phyloP scores from a whole-genome alignment of 2,329 filamentous ascomycete species.

The Neofusicoccum laricinum region DNA sequence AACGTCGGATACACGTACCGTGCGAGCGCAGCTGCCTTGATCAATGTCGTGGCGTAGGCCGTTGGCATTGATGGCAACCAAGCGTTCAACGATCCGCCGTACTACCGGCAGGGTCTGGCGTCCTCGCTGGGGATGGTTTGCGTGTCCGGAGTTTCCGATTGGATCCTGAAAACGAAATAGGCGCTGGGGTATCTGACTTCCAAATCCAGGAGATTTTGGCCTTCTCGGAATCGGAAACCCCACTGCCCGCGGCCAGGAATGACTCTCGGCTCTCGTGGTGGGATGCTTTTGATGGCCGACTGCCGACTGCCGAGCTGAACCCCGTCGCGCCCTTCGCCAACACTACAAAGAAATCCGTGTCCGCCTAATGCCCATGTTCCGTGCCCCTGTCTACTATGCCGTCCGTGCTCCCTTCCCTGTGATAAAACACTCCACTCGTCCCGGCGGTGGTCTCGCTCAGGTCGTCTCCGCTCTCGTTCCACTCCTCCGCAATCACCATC shows the following conservation, averaged over 20 bases:
- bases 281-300: no score
- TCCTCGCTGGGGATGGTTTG: not conserved
- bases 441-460: not conserved
- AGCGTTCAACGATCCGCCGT: conserved; percentile 19
- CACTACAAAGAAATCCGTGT: not conserved
- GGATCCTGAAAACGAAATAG: no score
- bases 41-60: conserved; percentile 17
- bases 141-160: no score
- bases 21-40: conserved; percentile 16
- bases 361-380: not conserved
- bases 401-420: not conserved
- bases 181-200: no score
- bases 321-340: no score
- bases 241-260: no score
- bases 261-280: no score
- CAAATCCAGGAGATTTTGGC: no score
- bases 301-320: no score
- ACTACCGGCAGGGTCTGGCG: conserved; percentile 12
- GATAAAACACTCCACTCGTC: not conserved
- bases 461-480: not conserved
- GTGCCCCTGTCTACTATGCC: not conserved
- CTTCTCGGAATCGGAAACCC: no score
- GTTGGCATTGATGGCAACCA: conserved; percentile 18
- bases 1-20: conserved; percentile 20
- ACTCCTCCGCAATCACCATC: not conserved